Conservation (phyloP, 2,329 filamentous ascomycete genomes). For the Teratosphaeria gauchensis region DNA sequence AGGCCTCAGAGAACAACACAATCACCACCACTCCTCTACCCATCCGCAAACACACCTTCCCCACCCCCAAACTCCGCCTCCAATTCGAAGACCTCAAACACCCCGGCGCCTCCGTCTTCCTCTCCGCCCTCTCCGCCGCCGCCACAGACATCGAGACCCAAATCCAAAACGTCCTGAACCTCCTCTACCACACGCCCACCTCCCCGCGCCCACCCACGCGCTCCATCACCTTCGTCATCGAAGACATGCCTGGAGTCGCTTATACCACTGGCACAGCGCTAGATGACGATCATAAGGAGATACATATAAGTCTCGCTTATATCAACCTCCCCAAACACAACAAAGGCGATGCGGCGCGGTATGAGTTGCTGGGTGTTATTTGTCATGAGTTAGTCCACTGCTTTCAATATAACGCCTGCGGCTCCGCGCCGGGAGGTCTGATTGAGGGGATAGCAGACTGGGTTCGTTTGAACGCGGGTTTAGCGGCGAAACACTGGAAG, state of each 20-base stretch:
- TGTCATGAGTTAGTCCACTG: conserved; percentile 94
- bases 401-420: conserved; percentile 66
- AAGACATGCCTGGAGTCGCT: conserved; percentile 72
- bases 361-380: conserved; percentile 68
- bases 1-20: conserved; percentile 10
- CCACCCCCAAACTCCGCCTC: conserved; percentile 38
- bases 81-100: conserved; percentile 42
- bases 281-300: conserved; percentile 82
- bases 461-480: conserved; percentile 64
- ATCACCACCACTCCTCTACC: conserved; percentile 5
- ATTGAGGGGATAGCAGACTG: conserved; percentile 92
- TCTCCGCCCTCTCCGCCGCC: conserved; percentile 55
- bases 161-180: conserved; percentile 57
- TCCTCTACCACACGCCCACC: conserved; percentile 51
- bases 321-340: conserved; percentile 36
- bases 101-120: conserved; percentile 56
- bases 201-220: conserved; percentile 53
- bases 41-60: conserved; percentile 23
- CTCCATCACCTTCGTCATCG: conserved; percentile 74
- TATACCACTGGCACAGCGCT: conserved; percentile 76
- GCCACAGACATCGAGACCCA: conserved; percentile 51
- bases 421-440: conserved; percentile 54
- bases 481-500: conserved; percentile 79
- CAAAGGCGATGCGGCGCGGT: conserved; percentile 33
- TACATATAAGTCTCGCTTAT: conserved; percentile 76